Evolutionary conservation across 805 yeast species (phyloP), one percentile per base, ranked within the genome.

Genomic region (Pachysolen tannophilus): DNA sequence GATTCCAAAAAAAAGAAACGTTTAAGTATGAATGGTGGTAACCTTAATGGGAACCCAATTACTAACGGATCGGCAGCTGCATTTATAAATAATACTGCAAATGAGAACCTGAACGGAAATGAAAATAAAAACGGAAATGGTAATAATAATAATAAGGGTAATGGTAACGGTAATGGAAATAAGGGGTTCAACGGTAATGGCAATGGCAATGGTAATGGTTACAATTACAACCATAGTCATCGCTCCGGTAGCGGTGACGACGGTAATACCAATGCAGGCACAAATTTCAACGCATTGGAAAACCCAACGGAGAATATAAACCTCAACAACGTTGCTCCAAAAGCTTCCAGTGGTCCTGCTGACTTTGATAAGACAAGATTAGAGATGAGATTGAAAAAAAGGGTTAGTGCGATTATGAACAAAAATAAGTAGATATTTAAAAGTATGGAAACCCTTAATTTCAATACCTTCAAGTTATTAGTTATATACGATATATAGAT

Each of bases 341-440:
- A 49, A 60, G 59, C n/a, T n/a, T n/a, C n/a, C n/a, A n/a, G n/a
- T n/a, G n/a, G n/a, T n/a, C n/a, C n/a, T n/a, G n/a, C n/a, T n/a
- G 59, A 67, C 34, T 67, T 66, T 34, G 73, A 71, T 42, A 66
- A 74, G 46, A 54, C 61, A 11, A 49, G 77, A 33, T 39, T 72
- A 39, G 78, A 72, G 44, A 54, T 63, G 66, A 52, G 70, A 35
- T 49, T 72, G 33, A 65, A 69, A 47, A 69, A 68, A 49, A 64
- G 57, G 34, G 74, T 58, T 2, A 58, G 53, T 28, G 60, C 49
- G 45, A 49, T 58, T 23, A 42, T 64, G 45, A 60, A 50, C 33
- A 47, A 50, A 26, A 44, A 39, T 29, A 24, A n/a, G 16, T 30
- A 30, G 24, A n/a, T n/a, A n/a, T n/a, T n/a, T n/a, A n/a, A n/a